Evolutionary conservation across 2,329 filamentous ascomycete genomes (phyloP), one percentile per base, ranked within the genome.

Genomic region (Fusarium mangiferae): DNA sequence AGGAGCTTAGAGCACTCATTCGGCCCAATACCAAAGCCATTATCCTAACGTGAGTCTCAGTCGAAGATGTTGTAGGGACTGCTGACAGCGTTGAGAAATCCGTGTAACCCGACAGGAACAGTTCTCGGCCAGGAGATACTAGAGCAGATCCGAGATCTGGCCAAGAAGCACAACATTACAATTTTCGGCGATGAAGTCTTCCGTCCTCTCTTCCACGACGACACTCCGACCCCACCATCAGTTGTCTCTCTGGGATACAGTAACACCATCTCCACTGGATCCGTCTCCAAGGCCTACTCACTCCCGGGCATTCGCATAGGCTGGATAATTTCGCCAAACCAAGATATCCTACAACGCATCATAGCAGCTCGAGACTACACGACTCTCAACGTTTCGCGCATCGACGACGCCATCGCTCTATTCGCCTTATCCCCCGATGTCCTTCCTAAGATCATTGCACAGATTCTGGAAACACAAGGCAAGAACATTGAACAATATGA

Each of bases 21-120:
- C n/a, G 14, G 36, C 57, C 57, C 0, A 26, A 18, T 1, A 54
- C 57, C 2, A 61, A 61, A 20, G 45, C 45, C 17, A 61, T 61
- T 0, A 30, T 61, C 10, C 28, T 42, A 15, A 42, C 45, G 57
- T 61, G 9, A 42, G 44, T 46, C 12, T 9, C 4, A 9, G 5
- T 2, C 3, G 5, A 20, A 14, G 5, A 2, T 20, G 0, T 14
- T 2, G 12, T 20, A 6, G 28, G 7, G 0, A 20, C 10, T 26
- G 26, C 24, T 46, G 12, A 46, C 18, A 22, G 18, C 5, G 24
- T 14, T 46, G 18, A 46, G 24, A 7, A 46, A 46, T 15, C 57
- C 45, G 1, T 36, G 57, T 9, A 60, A 60, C 13, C 57, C 36
- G 5, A 51, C 57, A 18, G 57, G 57, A 7, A 35, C 57, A 7